A percentile compares a stretch with the other conserved stretches of the same genome.
phyloP scores from a whole-genome alignment of 2,329 filamentous ascomycete species.

The Aspergillus sp. region DNA sequence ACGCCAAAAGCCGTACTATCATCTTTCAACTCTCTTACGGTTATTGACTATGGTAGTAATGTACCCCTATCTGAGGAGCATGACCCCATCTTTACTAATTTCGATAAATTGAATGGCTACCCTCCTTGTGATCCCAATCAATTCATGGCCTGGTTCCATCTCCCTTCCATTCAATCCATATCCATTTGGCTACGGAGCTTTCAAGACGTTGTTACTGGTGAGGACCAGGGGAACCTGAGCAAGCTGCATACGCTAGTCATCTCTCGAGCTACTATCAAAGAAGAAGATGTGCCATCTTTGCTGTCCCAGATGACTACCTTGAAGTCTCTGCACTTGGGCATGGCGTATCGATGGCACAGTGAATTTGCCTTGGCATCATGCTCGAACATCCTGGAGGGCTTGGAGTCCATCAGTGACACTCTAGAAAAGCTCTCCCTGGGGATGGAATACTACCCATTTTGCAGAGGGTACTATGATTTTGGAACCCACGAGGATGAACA shows the following conservation, averaged over 20 bases:
- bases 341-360: background rate
- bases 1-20: background rate
- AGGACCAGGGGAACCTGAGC: background rate
- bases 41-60: background rate
- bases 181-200: conserved; percentile 1
- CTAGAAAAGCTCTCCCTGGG: conserved; percentile 3
- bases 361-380: background rate
- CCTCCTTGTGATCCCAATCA: conserved; percentile 1
- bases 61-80: background rate
- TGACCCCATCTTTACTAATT: background rate
- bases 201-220: background rate
- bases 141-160: conserved; percentile 1
- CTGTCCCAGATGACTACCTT: background rate
- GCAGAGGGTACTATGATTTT: background rate
- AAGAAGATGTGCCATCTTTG: background rate
- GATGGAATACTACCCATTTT: conserved; percentile 4
- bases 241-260: background rate
- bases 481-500: conserved; percentile 1
- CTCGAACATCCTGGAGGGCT: background rate
- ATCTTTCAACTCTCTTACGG: background rate
- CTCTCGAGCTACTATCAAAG: background rate
- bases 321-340: background rate
- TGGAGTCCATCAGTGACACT: background rate
- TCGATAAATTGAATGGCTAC: background rate
- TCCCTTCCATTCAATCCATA: background rate